Conservation (phyloP, 768 basidiomycete species). For the Trametes cubensis region DNA sequence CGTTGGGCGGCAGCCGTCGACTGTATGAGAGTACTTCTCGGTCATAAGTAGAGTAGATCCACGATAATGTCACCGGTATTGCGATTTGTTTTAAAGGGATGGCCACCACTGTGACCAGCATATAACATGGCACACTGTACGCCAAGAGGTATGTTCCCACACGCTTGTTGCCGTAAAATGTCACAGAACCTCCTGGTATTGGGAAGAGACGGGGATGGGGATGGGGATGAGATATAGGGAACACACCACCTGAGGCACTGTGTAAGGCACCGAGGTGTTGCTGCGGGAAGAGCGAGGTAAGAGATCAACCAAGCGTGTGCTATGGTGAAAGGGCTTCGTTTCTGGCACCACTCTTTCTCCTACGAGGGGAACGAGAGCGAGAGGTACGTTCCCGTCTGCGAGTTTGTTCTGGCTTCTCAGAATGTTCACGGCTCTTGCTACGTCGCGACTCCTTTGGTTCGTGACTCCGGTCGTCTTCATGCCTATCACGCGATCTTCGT, state of each 20-base stretch:
- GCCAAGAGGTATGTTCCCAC: no score
- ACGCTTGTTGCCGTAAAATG: no score
- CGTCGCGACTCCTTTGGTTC: neutral
- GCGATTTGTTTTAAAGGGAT: no score
- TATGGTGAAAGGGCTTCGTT: neutral
- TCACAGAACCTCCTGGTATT: no score
- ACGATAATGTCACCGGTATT: no score
- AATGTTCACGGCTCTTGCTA: neutral
- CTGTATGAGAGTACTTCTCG: neutral
- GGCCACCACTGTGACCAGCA: no score
- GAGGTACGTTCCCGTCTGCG: slow-evolving; percentile 27
- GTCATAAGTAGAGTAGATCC: neutral
- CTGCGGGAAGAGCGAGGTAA: no score
- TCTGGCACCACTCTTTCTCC: neutral
- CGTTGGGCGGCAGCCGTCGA: neutral
- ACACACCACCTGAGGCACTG: no score
- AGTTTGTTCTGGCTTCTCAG: neutral
- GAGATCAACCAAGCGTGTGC: neutral
- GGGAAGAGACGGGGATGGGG: no score
- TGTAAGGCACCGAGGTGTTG: no score
- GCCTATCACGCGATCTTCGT: neutral
- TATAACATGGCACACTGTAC: no score
- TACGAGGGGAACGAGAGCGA: slow-evolving; percentile 35
- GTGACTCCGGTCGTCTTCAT: neutral
- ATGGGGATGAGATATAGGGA: no score